Percentiles rank a stretch among this genome's conserved stretches.
Conservation (phyloP, 2,329 filamentous ascomycete genomes). For the Fusarium buharicum region DNA sequence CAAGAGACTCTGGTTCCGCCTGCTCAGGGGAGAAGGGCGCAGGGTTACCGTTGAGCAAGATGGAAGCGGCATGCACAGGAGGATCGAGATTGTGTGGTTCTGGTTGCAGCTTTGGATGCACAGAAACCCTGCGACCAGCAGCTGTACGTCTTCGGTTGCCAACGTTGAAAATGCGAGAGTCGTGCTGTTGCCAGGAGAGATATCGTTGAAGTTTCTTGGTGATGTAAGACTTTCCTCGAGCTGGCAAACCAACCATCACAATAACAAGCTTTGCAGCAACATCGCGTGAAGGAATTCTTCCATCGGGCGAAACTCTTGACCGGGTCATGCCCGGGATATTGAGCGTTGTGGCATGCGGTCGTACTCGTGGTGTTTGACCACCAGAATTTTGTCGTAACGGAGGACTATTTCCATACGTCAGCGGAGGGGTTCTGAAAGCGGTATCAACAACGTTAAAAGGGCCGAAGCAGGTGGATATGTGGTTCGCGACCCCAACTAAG, state of each 20-base stretch:
- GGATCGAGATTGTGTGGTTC: slow-evolving; percentile 55
- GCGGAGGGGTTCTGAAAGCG: slow-evolving; percentile 26
- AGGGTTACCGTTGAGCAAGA: slow-evolving; percentile 65
- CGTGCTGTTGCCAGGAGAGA: slow-evolving; percentile 96
- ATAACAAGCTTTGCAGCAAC: slow-evolving; percentile 97
- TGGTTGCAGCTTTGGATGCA: slow-evolving; percentile 48
- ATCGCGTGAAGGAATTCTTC: slow-evolving; percentile 91
- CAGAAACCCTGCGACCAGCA: slow-evolving; percentile 65
- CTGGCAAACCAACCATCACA: slow-evolving; percentile 96
- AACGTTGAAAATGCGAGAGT: slow-evolving; percentile 96
- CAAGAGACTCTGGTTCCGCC: slow-evolving; percentile 53
- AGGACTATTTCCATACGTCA: slow-evolving; percentile 59
- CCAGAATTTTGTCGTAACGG: slow-evolving; percentile 79
- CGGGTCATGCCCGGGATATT: slow-evolving; percentile 97
- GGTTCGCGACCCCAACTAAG: slow-evolving; percentile 32
- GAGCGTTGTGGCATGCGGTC: slow-evolving; percentile 89
- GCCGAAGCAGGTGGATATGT: slow-evolving; percentile 38
- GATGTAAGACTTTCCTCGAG: slow-evolving; percentile 97
- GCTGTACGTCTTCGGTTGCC: slow-evolving; percentile 88
- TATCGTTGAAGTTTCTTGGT: slow-evolving; percentile 98
- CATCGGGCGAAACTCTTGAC: slow-evolving; percentile 94
- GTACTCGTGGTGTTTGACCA: slow-evolving; percentile 78
- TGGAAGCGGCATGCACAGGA: slow-evolving; percentile 64
- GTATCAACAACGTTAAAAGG: slow-evolving; percentile 36
- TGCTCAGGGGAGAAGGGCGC: slow-evolving; percentile 49